These are phyloP conservation scores for Prunus kanzakura DNA, from an alignment of 306 rosid genomes.

Conservation along the genomic window DNA sequence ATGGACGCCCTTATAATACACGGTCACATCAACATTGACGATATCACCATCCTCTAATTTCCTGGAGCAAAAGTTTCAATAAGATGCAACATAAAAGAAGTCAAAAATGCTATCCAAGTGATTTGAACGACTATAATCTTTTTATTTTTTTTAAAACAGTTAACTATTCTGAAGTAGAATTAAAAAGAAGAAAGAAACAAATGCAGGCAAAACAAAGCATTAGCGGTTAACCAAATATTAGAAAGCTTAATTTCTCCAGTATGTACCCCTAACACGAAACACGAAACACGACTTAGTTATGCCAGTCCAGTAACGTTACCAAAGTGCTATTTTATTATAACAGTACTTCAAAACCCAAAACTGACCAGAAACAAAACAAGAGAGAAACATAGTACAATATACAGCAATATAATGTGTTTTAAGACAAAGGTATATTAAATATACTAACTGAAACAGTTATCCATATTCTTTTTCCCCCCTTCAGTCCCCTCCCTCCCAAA, in stretches of 20 bases:
- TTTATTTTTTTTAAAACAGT: too few relatives aligned
- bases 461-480: not conserved
- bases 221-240: not conserved
- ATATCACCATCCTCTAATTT: conserved; percentile 95
- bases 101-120: not conserved
- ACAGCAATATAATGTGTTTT: not conserved
- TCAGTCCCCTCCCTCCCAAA: not conserved
- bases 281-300: not conserved
- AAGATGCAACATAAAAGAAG: not conserved
- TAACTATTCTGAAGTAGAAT: not conserved
- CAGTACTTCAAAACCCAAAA: not conserved
- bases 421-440: not conserved
- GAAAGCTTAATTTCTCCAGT: not conserved
- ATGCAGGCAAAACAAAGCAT: not conserved
- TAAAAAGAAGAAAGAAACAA: not conserved
- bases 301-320: not conserved
- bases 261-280: not conserved
- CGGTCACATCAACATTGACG: conserved; percentile 83
- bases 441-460: not conserved
- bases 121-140: not conserved
- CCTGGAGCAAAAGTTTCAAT: conserved; percentile 44
- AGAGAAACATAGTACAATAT: not conserved
- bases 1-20: conserved; percentile 87
- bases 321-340: not conserved
- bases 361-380: not conserved